These are phyloP conservation scores for Cerrena zonata DNA, from an alignment of 1,284 basidiomycete genomes.

Conservation along the genomic window DNA sequence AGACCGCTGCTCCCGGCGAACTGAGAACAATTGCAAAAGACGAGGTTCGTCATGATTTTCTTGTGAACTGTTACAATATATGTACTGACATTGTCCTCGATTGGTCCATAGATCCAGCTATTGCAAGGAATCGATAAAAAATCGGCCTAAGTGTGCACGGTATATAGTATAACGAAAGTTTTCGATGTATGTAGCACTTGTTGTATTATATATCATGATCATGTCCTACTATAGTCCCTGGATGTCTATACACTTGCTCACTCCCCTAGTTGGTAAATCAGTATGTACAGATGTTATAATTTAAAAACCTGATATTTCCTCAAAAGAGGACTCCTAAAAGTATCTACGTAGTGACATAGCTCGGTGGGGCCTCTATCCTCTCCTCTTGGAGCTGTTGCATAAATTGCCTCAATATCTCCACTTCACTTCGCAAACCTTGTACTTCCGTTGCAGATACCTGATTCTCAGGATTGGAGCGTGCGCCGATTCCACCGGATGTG, in stretches of 20 bases:
- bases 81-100: neutral
- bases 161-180: neutral
- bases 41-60: conserved; percentile 41
- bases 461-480: too few relatives aligned
- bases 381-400: neutral
- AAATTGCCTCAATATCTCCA: neutral
- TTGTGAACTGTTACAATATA: neutral
- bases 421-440: too few relatives aligned
- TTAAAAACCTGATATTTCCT: too few relatives aligned
- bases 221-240: too few relatives aligned
- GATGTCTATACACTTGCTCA: too few relatives aligned
- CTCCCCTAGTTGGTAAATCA: too few relatives aligned
- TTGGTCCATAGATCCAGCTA: conserved; percentile 1
- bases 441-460: too few relatives aligned
- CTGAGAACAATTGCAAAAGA: conserved; percentile 55
- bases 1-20: conserved; percentile 56
- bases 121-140: neutral
- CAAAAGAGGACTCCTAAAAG: too few relatives aligned
- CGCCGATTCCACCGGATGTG: too few relatives aligned
- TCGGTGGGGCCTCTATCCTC: neutral
- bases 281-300: too few relatives aligned
- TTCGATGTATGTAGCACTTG: neutral
- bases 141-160: neutral
- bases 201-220: neutral
- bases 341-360: too few relatives aligned